Evolutionary conservation across 192 early-diverging fungal species (phyloP).

Genomic region (Coemansia sp.): DNA sequence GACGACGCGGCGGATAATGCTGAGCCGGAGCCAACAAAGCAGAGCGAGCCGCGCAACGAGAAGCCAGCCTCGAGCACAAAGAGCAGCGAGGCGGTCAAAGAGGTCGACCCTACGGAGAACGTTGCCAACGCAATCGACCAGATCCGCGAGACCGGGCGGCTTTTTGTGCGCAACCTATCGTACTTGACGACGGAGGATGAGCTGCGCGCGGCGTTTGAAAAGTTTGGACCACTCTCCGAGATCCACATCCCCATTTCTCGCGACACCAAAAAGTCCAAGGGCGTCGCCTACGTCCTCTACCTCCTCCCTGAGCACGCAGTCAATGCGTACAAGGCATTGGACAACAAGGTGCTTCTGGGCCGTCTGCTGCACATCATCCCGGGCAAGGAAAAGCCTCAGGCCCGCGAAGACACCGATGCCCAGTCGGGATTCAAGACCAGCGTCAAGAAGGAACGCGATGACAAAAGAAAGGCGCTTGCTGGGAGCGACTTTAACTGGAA

Average conservation of each 20-base stretch:
- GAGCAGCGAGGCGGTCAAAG: constrained; percentile 2
- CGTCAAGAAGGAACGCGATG: constrained; percentile 82
- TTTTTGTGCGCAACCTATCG: constrained; percentile 92
- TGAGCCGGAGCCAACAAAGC: constrained; percentile 5
- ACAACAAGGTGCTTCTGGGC: constrained; percentile 88
- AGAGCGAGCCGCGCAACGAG: not conserved
- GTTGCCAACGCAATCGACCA: constrained; percentile 53
- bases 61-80: constrained; percentile 5
- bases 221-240: constrained; percentile 89
- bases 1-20: constrained; percentile 15
- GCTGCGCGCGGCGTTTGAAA: constrained; percentile 72
- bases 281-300: constrained; percentile 87
- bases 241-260: constrained; percentile 92
- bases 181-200: constrained; percentile 89
- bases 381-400: constrained; percentile 74
- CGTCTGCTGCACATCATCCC: constrained; percentile 86
- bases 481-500: constrained; percentile 94
- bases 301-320: constrained; percentile 92
- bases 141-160: constrained; percentile 90
- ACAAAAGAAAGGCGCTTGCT: constrained; percentile 71
- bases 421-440: constrained; percentile 55
- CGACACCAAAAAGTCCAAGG: constrained; percentile 90
- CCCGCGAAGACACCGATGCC: constrained; percentile 39
- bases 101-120: constrained; percentile 14
- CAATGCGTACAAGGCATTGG: constrained; percentile 76